Evolutionary conservation across 129 eudicot genomes (phyloP).

Genomic region (Flaveria brownii): DNA sequence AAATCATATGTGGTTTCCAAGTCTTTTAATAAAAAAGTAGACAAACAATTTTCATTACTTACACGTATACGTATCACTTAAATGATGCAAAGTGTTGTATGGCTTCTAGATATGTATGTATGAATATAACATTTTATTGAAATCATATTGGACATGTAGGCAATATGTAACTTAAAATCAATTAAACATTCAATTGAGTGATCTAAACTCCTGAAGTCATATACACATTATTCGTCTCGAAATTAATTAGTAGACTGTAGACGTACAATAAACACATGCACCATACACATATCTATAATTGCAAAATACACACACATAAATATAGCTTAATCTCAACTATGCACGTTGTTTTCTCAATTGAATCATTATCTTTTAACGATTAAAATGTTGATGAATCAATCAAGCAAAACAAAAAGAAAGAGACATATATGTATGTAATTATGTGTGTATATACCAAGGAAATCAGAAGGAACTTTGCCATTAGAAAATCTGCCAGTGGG

Average conservation of each 20-base stretch:
- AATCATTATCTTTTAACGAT: neutral
- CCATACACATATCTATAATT: neutral
- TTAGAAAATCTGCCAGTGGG: conserved; percentile 83
- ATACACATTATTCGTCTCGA: neutral
- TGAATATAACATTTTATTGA: neutral
- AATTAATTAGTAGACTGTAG: neutral
- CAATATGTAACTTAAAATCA: neutral
- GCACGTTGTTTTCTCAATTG: neutral
- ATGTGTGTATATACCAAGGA: conserved; percentile 48
- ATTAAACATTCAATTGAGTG: neutral
- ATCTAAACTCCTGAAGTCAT: neutral
- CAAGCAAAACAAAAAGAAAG: neutral
- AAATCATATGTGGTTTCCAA: neutral
- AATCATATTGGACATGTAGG: neutral
- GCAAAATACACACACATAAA: neutral
- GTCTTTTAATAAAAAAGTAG: neutral
- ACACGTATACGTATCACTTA: neutral
- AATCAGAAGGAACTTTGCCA: conserved; percentile 86
- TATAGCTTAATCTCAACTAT: neutral
- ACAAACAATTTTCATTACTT: neutral
- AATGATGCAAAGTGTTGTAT: neutral
- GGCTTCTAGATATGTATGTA: conserved; percentile 4
- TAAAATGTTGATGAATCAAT: neutral
- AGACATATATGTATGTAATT: conserved; percentile 9
- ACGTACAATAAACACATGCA: neutral